phyloP scores from a whole-genome alignment of 257 asterid genomes.

The Nicotiana noctiflora region DNA sequence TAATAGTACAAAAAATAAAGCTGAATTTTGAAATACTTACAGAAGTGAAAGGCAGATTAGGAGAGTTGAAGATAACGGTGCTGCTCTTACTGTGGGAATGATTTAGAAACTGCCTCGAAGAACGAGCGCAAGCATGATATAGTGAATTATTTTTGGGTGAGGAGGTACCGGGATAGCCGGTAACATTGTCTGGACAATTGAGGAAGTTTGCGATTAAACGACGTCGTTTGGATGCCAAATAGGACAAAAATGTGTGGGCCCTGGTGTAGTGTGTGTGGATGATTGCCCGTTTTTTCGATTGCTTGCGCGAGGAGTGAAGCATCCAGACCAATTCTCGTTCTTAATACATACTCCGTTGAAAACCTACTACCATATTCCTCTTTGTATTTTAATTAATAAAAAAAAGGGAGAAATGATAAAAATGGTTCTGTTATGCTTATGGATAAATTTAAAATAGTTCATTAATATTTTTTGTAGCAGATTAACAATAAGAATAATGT shows the following conservation, averaged over 20 bases:
- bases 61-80: background rate
- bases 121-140: background rate
- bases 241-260: background rate
- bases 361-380: no score
- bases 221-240: background rate
- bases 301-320: slow-evolving; percentile 11
- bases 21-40: background rate
- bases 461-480: no score
- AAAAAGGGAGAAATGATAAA: no score
- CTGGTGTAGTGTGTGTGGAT: background rate
- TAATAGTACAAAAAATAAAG: background rate
- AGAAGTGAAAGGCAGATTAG: background rate
- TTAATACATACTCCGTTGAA: no score
- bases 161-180: slow-evolving; percentile 13
- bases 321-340: background rate
- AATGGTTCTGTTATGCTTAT: no score
- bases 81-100: background rate
- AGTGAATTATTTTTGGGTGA: background rate
- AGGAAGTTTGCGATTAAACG: background rate
- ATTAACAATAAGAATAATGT: no score
- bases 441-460: no score
- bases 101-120: background rate
- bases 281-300: background rate
- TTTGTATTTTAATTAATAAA: no score
- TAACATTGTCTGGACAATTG: background rate